Percentiles rank a stretch among this genome's conserved stretches.
These are phyloP conservation scores for Acanthamoeba sp. DNA, from an alignment of 208 protist species.

Conservation along the genomic window DNA sequence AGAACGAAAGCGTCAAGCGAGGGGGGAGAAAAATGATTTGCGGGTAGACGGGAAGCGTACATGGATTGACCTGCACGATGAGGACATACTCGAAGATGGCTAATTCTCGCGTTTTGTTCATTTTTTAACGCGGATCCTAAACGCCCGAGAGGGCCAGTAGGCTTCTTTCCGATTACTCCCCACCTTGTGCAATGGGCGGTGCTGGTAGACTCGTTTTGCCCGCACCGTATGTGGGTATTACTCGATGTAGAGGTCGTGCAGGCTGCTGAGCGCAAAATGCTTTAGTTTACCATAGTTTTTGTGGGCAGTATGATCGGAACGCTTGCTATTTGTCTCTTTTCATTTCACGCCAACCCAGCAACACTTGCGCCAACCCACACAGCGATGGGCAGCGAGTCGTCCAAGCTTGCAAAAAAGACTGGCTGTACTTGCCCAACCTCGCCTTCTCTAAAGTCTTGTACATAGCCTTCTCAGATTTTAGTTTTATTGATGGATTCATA, in stretches of 20 bases:
- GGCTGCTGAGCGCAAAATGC: too few relatives aligned
- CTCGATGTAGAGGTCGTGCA: too few relatives aligned
- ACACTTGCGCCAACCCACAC: neutral
- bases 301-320: too few relatives aligned
- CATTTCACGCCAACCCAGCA: neutral
- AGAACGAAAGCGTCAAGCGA: neutral
- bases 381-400: conserved; percentile 32
- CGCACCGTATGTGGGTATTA: too few relatives aligned
- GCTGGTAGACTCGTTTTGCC: too few relatives aligned
- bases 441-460: too few relatives aligned
- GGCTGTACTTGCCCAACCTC: conserved; percentile 1
- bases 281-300: too few relatives aligned
- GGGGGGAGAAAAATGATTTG: neutral
- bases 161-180: too few relatives aligned
- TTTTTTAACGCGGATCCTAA: too few relatives aligned
- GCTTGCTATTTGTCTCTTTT: neutral
- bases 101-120: conserved; percentile 33
- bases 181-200: too few relatives aligned
- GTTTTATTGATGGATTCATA: neutral
- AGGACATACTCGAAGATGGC: conserved; percentile 75
- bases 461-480: too few relatives aligned
- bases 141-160: too few relatives aligned
- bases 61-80: conserved; percentile 41
- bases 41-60: neutral
- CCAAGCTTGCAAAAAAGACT: conserved; percentile 44